Evolutionary conservation across 2,329 filamentous ascomycete genomes (phyloP).

Genomic region (Xylariaceae sp.): DNA sequence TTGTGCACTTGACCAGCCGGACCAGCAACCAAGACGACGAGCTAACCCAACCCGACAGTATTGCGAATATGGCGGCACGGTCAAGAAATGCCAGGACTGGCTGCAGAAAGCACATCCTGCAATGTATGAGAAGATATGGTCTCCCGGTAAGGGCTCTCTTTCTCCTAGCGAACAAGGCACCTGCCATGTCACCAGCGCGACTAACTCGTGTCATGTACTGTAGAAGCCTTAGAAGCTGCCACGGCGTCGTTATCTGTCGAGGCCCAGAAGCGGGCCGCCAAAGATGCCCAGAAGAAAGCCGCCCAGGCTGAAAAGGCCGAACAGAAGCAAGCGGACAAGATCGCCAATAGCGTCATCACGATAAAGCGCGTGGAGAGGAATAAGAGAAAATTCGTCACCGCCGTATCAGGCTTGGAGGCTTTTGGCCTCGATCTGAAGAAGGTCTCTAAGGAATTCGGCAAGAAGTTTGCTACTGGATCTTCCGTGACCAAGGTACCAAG

Average conservation of each 20-base stretch:
- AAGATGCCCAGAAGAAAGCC: slow-evolving; percentile 96
- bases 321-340: slow-evolving; percentile 80
- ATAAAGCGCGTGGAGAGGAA: slow-evolving; percentile 98
- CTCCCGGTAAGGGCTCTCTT: slow-evolving; percentile 65
- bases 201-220: neutral
- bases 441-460: slow-evolving; percentile 93
- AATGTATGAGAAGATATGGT: slow-evolving; percentile 83
- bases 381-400: slow-evolving; percentile 96
- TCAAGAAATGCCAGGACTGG: slow-evolving; percentile 98
- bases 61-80: slow-evolving; percentile 96
- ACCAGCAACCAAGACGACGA: neutral
- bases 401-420: slow-evolving; percentile 86
- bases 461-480: slow-evolving; percentile 96
- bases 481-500: slow-evolving; percentile 88
- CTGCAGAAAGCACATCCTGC: slow-evolving; percentile 75
- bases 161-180: neutral
- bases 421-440: slow-evolving; percentile 96
- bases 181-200: too few relatives aligned
- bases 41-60: slow-evolving; percentile 65
- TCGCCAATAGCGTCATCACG: slow-evolving; percentile 79
- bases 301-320: slow-evolving; percentile 90
- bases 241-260: slow-evolving; percentile 86
- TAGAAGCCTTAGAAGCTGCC: slow-evolving; percentile 82
- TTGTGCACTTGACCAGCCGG: slow-evolving; percentile 1
- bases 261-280: slow-evolving; percentile 91